Percentiles rank a stretch among this genome's conserved stretches.
phyloP scores from a whole-genome alignment of 2,329 filamentous ascomycete species.

The Pseudogymnoascus sp. region DNA sequence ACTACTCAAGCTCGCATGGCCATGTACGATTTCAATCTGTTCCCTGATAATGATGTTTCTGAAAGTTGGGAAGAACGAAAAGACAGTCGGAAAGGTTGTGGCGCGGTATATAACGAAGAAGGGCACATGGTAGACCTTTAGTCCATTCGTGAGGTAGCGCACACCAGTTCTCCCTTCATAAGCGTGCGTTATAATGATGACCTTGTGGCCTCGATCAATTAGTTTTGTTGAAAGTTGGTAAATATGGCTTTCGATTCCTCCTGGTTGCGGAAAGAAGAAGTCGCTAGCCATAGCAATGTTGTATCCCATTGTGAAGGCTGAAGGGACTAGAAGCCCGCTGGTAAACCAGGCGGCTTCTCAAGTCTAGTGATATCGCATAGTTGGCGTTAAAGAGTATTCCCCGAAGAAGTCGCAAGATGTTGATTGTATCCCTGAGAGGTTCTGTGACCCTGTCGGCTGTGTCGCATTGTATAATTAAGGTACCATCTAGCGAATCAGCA shows the following conservation, averaged over 20 bases:
- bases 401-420: slow-evolving; percentile 6
- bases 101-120: slow-evolving; percentile 94
- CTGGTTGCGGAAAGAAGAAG: slow-evolving; percentile 97
- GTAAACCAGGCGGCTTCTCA: not conserved
- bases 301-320: slow-evolving; percentile 35
- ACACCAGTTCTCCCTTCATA: slow-evolving; percentile 87
- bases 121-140: slow-evolving; percentile 97
- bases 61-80: slow-evolving; percentile 97
- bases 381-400: not conserved
- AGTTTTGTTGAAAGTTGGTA: slow-evolving; percentile 96
- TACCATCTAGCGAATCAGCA: not conserved
- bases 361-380: slow-evolving; percentile 1
- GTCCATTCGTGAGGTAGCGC: slow-evolving; percentile 90
- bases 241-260: slow-evolving; percentile 95
- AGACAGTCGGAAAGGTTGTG: slow-evolving; percentile 90
- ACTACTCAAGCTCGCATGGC: slow-evolving; percentile 89
- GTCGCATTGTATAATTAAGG: slow-evolving; percentile 3
- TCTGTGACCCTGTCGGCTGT: not conserved
- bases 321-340: slow-evolving; percentile 1
- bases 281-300: slow-evolving; percentile 91
- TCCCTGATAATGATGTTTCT: slow-evolving; percentile 93
- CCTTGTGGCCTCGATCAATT: slow-evolving; percentile 94
- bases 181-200: slow-evolving; percentile 93
- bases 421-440: slow-evolving; percentile 1
- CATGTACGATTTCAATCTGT: slow-evolving; percentile 93